Evolutionary conservation across 768 basidiomycete species (phyloP).

Genomic region (Suillus hirtellus): DNA sequence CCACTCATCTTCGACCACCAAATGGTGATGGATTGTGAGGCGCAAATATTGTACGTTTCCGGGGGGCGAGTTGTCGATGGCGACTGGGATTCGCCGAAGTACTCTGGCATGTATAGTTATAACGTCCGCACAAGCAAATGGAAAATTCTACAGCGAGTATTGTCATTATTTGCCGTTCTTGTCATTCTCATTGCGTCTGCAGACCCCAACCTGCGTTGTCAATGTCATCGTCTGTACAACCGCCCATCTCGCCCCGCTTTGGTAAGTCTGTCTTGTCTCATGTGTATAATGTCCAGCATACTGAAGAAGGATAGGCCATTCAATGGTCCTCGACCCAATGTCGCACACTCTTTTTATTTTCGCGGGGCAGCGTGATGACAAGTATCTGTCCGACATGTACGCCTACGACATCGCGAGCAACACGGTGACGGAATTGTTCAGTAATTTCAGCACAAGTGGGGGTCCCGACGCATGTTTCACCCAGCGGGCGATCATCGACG

Average conservation of each 20-base stretch:
- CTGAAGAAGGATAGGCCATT: constrained; percentile 53
- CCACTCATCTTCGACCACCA: constrained; percentile 79
- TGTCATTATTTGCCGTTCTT: neutral
- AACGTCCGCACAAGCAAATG: constrained; percentile 65
- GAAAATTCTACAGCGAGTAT: constrained; percentile 64
- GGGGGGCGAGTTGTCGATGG: constrained; percentile 75
- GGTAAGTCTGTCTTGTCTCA: constrained; percentile 38
- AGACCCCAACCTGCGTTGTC: constrained; percentile 25
- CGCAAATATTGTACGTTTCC: constrained; percentile 72
- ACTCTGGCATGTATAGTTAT: constrained; percentile 75
- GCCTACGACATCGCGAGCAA: constrained; percentile 62
- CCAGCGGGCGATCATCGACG: constrained; percentile 71
- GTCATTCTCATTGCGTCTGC: neutral
- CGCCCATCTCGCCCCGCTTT: constrained; percentile 57
- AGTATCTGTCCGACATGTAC: constrained; percentile 75
- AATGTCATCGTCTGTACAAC: constrained; percentile 30
- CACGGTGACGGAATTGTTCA: constrained; percentile 59
- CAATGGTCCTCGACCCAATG: constrained; percentile 73
- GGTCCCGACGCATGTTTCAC: constrained; percentile 76
- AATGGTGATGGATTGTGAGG: constrained; percentile 72
- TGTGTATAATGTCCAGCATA: neutral
- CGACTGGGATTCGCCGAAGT: constrained; percentile 58
- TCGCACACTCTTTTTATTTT: constrained; percentile 67
- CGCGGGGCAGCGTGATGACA: constrained; percentile 69
- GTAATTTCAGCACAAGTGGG: constrained; percentile 58